Evolutionary conservation across 2,329 filamentous ascomycete species (phyloP).

Genomic region (Alternaria triticimaculans): DNA sequence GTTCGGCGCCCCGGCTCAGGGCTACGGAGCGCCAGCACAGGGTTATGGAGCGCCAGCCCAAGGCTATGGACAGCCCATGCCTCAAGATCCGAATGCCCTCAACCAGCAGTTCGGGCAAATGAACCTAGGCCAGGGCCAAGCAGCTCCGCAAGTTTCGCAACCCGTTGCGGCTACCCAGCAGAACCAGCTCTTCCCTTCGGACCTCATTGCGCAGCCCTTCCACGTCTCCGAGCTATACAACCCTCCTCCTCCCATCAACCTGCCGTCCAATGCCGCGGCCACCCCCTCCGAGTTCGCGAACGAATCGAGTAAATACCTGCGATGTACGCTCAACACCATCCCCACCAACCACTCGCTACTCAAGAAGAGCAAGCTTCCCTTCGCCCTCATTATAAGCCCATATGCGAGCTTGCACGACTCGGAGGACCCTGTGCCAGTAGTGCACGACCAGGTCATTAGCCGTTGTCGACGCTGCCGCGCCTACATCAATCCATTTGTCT

Average conservation of each 20-base stretch:
- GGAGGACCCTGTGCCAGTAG: constrained; percentile 88
- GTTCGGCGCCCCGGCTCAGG: constrained; percentile 30
- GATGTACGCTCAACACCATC: constrained; percentile 92
- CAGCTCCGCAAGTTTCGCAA: constrained; percentile 38
- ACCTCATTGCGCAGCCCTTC: constrained; percentile 90
- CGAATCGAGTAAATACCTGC: constrained; percentile 90
- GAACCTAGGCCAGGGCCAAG: constrained; percentile 62
- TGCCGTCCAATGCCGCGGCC: constrained; percentile 92
- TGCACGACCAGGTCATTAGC: constrained; percentile 96
- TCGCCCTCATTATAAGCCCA: constrained; percentile 94
- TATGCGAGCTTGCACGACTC: constrained; percentile 92
- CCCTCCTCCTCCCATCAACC: constrained; percentile 86
- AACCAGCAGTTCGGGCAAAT: constrained; percentile 85
- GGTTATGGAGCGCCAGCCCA: constrained; percentile 36
- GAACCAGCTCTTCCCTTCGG: constrained; percentile 91
- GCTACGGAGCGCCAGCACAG: constrained; percentile 44
- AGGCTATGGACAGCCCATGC: constrained; percentile 54
- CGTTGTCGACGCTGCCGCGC: constrained; percentile 93
- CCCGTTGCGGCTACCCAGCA: constrained; percentile 42
- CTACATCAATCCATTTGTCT: constrained; percentile 92
- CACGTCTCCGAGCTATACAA: constrained; percentile 91
- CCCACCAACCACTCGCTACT: constrained; percentile 90
- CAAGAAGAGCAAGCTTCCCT: constrained; percentile 93
- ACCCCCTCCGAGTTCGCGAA: constrained; percentile 91
- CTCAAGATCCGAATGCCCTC: constrained; percentile 66